phyloP scores from a whole-genome alignment of 2,329 filamentous ascomycete species.

The Hypoxylon sp. region DNA sequence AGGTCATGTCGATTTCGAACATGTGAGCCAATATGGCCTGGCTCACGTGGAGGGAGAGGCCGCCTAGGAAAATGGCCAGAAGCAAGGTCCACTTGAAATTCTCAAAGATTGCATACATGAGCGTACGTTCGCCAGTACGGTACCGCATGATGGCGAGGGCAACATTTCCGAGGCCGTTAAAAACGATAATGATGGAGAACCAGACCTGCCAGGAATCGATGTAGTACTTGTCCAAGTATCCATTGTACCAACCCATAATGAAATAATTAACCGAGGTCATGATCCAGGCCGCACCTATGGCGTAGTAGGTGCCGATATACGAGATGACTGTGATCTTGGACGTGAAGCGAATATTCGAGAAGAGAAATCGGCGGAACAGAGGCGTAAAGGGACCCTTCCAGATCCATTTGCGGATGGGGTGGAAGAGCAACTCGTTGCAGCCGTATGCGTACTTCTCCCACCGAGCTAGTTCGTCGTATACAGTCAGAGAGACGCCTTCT shows the following conservation, averaged over 20 bases:
- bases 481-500: constrained; percentile 79
- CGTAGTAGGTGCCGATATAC: constrained; percentile 73
- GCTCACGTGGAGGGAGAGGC: constrained; percentile 83
- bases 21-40: constrained; percentile 86
- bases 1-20: constrained; percentile 88
- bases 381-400: constrained; percentile 74
- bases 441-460: constrained; percentile 84
- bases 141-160: constrained; percentile 81
- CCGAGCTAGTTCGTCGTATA: constrained; percentile 79
- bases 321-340: constrained; percentile 80
- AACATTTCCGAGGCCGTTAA: constrained; percentile 81
- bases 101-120: constrained; percentile 71
- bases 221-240: constrained; percentile 76
- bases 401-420: constrained; percentile 74
- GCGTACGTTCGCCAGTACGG: constrained; percentile 73
- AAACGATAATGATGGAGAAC: constrained; percentile 85
- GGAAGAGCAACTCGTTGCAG: constrained; percentile 79
- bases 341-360: constrained; percentile 72
- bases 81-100: constrained; percentile 82
- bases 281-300: constrained; percentile 76
- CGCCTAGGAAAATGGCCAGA: constrained; percentile 86
- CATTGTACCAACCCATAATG: constrained; percentile 78
- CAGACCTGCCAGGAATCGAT: constrained; percentile 81
- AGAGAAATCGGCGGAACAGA: constrained; percentile 73
- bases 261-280: constrained; percentile 79